Percentiles rank a stretch among this genome's conserved stretches.
Evolutionary conservation across 768 basidiomycete species (phyloP).

Genomic region (Boletus pseudo-olivaceus): DNA sequence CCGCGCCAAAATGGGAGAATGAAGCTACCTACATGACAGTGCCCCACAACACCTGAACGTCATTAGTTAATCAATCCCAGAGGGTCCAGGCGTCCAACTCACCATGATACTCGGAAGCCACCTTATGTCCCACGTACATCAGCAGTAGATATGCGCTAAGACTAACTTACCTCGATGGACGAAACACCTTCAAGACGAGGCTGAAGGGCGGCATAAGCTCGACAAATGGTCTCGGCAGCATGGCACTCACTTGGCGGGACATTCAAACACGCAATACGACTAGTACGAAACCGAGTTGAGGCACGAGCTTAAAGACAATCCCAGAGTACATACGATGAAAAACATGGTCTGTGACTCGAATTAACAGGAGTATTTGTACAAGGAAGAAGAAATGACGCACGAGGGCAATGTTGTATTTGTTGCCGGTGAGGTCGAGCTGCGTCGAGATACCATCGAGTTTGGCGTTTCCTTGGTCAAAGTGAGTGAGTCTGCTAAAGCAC

Average conservation of each 20-base stretch:
- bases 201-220: background rate
- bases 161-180: constrained; percentile 52
- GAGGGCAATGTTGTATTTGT: constrained; percentile 64
- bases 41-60: constrained; percentile 58
- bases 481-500: background rate
- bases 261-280: constrained; percentile 48
- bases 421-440: constrained; percentile 53
- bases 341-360: constrained; percentile 53
- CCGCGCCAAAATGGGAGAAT: background rate
- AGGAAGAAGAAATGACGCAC: constrained; percentile 31
- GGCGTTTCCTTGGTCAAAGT: constrained; percentile 47
- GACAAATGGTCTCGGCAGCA: background rate
- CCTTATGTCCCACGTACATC: constrained; percentile 22
- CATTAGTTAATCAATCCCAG: background rate
- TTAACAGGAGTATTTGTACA: background rate
- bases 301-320: background rate
- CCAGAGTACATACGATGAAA: constrained; percentile 52
- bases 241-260: constrained; percentile 56
- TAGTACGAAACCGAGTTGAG: background rate
- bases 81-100: constrained; percentile 9
- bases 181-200: constrained; percentile 54
- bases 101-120: constrained; percentile 70
- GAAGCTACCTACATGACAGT: constrained; percentile 46
- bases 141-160: background rate
- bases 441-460: constrained; percentile 58